Evolutionary conservation across 163 green algal genomes (phyloP), one percentile per base, ranked within the genome.

Genomic region (Coccomyxa subellipsoidea): DNA sequence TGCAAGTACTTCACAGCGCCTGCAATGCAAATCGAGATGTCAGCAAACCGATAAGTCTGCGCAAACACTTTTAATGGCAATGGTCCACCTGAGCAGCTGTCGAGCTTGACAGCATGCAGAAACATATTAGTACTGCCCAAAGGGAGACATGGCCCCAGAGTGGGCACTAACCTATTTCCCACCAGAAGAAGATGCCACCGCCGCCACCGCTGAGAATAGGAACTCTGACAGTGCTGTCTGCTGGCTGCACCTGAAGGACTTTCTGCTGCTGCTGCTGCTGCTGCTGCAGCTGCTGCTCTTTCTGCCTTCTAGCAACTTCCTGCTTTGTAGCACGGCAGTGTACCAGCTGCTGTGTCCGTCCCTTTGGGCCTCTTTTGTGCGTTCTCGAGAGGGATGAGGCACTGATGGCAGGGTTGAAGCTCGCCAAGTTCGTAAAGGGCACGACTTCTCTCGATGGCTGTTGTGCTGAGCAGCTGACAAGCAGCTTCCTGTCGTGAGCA

Each of bases 111-210:
- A n/a, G n/a, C n/a, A n/a, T n/a, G n/a, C n/a, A n/a, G n/a, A n/a
- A n/a, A n/a, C n/a, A n/a, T n/a, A n/a, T n/a, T n/a, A n/a, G n/a
- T n/a, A n/a, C n/a, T n/a, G n/a, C n/a, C n/a, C n/a, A n/a, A n/a
- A n/a, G n/a, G n/a, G n/a, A n/a, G n/a, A n/a, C n/a, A n/a, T n/a
- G n/a, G n/a, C n/a, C n/a, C n/a, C n/a, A n/a, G 59, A 15, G 18
- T 73, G 31, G 9, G n/a, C 4, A 23, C 66, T 73, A 10, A 27
- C 29, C 37, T 35, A 78, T 35, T 27, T 53, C 69, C 29, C 69
- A 89, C 89, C 89, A 92, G 66, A 90, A 93, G 86, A 91, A 86
- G 39, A 92, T 89, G 54, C 89, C 89, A 27, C 83, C 83, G n/a
- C 83, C 83, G 47, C 66, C 83, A 38, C 83, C 83, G 69, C 38